Conservation (phyloP, 176 grass and related monocot species). For the Musa acuminata region DNA sequence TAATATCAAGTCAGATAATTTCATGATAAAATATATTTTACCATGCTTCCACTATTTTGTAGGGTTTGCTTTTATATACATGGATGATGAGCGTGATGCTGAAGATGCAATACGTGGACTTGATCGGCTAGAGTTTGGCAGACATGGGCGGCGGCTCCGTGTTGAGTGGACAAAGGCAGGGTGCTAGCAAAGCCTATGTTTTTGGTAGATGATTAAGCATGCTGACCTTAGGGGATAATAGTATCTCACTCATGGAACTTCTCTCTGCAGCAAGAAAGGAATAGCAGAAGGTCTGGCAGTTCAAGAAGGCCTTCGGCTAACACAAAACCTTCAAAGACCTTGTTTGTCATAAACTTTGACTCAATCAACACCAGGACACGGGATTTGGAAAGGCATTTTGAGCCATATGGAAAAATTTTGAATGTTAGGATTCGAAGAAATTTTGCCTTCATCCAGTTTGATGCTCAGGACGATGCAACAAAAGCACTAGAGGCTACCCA, state of each 20-base stretch:
- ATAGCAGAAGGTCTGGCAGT: constrained; percentile 39
- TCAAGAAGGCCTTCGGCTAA: constrained; percentile 58
- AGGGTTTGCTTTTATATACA: constrained; percentile 97
- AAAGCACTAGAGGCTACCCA: constrained; percentile 86
- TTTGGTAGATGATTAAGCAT: no score
- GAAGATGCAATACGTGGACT: constrained; percentile 78
- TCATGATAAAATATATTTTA: constrained; percentile 1
- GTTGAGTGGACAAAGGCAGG: constrained; percentile 91
- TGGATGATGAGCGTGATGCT: constrained; percentile 94
- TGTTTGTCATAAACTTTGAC: constrained; percentile 99
- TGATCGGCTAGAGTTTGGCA: constrained; percentile 82
- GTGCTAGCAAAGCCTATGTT: no score
- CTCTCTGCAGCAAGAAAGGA: constrained; percentile 50
- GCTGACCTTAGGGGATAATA: no score
- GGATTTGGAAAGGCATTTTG: constrained; percentile 89
- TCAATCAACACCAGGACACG: constrained; percentile 65
- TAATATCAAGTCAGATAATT: not conserved
- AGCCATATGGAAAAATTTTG: constrained; percentile 69
- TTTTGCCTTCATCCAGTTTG: constrained; percentile 95
- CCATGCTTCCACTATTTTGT: constrained; percentile 15
- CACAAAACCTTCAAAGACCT: constrained; percentile 62
- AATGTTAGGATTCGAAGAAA: constrained; percentile 89
- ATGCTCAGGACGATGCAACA: constrained; percentile 76
- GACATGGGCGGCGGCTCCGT: constrained; percentile 64
- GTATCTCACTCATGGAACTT: no score